Percentiles rank a stretch among this genome's conserved stretches.
These are phyloP conservation scores for Diaporthe humulicola DNA, from an alignment of 2,329 filamentous ascomycete genomes.

Conservation along the genomic window DNA sequence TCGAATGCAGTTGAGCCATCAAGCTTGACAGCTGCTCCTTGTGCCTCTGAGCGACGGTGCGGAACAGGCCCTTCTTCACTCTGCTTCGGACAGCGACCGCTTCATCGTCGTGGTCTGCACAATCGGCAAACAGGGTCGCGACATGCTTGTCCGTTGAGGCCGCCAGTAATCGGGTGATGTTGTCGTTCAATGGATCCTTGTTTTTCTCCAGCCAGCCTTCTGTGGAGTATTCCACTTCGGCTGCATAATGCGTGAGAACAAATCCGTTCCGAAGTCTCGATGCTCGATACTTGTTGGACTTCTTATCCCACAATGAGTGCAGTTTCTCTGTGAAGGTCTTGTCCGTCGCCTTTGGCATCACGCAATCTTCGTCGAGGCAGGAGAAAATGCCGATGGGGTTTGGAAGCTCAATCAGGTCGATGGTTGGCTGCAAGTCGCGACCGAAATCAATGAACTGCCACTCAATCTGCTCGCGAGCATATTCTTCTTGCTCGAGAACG, in stretches of 20 bases:
- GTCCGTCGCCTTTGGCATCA: slow-evolving; percentile 99
- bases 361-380: slow-evolving; percentile 95
- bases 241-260: slow-evolving; percentile 95
- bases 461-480: slow-evolving; percentile 96
- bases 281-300: slow-evolving; percentile 91
- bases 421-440: slow-evolving; percentile 95
- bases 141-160: slow-evolving; percentile 86
- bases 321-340: slow-evolving; percentile 97
- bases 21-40: slow-evolving; percentile 98
- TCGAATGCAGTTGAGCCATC: slow-evolving; percentile 94
- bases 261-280: slow-evolving; percentile 93
- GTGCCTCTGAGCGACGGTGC: slow-evolving; percentile 95
- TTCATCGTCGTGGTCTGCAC: slow-evolving; percentile 84
- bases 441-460: slow-evolving; percentile 99
- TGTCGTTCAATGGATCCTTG: slow-evolving; percentile 98
- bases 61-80: slow-evolving; percentile 97
- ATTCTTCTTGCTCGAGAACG: slow-evolving; percentile 97
- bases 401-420: slow-evolving; percentile 94
- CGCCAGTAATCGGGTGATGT: slow-evolving; percentile 89
- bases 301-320: slow-evolving; percentile 96
- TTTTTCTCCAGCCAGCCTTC: slow-evolving; percentile 98
- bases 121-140: slow-evolving; percentile 88
- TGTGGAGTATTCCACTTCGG: slow-evolving; percentile 97
- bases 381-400: slow-evolving; percentile 99
- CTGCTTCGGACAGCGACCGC: slow-evolving; percentile 76